Conservation (phyloP, 352 stramenopile species). For the Phytophthora kernoviae region DNA sequence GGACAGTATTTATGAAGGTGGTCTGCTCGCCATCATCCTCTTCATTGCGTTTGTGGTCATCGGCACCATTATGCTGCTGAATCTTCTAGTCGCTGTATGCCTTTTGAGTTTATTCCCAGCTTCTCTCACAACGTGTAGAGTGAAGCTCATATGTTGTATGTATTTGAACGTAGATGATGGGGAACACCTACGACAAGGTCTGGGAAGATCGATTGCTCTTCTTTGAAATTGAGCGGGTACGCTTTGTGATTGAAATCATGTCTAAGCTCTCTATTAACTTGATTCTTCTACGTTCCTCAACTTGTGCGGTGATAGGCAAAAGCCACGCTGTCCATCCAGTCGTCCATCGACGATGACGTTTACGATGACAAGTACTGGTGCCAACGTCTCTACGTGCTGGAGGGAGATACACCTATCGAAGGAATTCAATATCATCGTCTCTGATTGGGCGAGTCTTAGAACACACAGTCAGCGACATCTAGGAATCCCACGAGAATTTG, state of each 20-base stretch:
- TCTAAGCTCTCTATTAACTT: slow-evolving; percentile 12
- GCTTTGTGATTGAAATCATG: slow-evolving; percentile 2
- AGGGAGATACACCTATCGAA: slow-evolving; percentile 78
- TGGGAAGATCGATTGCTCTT: slow-evolving; percentile 84
- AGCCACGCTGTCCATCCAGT: slow-evolving; percentile 78
- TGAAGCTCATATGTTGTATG: not conserved
- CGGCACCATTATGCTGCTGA: slow-evolving; percentile 85
- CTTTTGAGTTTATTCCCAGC: not conserved
- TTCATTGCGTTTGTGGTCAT: slow-evolving; percentile 79
- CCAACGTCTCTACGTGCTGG: slow-evolving; percentile 70
- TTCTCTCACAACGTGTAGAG: not conserved
- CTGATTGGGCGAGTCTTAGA: slow-evolving; percentile 30
- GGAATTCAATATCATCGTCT: slow-evolving; percentile 81
- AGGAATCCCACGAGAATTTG: slow-evolving; percentile 95
- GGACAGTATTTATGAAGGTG: slow-evolving; percentile 71
- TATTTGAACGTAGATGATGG: slow-evolving; percentile 62
- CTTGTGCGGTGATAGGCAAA: slow-evolving; percentile 49
- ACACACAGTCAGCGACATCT: slow-evolving; percentile 69
- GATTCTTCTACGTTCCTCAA: slow-evolving; percentile 5
- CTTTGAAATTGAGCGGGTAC: slow-evolving; percentile 79
- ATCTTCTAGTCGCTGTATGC: slow-evolving; percentile 74
- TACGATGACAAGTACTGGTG: slow-evolving; percentile 83
- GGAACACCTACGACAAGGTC: slow-evolving; percentile 87
- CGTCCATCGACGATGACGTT: slow-evolving; percentile 60
- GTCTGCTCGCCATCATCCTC: slow-evolving; percentile 67